Conservation (phyloP, 371 early-diverging fungal species). For the Mucor racemosus region DNA sequence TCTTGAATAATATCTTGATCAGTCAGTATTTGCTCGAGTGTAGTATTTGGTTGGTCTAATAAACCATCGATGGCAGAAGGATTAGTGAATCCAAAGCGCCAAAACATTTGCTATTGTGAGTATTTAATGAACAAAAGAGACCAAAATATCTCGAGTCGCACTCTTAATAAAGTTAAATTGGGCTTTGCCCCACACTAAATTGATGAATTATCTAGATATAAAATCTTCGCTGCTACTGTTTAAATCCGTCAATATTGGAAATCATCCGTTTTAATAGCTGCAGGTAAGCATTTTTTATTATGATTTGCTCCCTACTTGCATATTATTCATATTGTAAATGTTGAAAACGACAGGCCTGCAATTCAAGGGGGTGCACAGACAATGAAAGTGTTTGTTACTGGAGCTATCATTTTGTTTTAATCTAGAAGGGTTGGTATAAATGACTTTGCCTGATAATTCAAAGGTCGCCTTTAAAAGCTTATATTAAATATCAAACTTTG, state of each 20-base stretch:
- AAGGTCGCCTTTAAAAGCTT: too few relatives aligned
- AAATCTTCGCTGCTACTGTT: background rate
- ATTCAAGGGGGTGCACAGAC: conserved; percentile 3
- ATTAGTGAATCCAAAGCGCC: conserved; percentile 79
- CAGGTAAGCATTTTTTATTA: background rate
- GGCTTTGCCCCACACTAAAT: background rate
- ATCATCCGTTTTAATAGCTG: background rate
- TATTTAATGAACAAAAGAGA: background rate
- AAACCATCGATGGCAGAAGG: conserved; percentile 79
- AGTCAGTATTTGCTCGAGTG: conserved; percentile 76
- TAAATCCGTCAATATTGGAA: background rate
- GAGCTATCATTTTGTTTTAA: too few relatives aligned
- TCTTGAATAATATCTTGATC: conserved; percentile 89
- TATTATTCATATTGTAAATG: background rate
- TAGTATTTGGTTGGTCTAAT: conserved; percentile 77
- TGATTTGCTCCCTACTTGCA: background rate
- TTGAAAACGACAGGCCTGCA: background rate
- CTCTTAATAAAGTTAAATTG: background rate
- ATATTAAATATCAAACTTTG: too few relatives aligned
- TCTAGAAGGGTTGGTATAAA: too few relatives aligned
- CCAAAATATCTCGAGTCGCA: background rate
- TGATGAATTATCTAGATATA: background rate
- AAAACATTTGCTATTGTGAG: conserved; percentile 61
- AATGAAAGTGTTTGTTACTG: background rate
- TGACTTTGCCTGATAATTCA: too few relatives aligned